These are phyloP conservation scores for Taphrina deformans DNA, from an alignment of 1,139 yeast genomes.

Conservation along the genomic window DNA sequence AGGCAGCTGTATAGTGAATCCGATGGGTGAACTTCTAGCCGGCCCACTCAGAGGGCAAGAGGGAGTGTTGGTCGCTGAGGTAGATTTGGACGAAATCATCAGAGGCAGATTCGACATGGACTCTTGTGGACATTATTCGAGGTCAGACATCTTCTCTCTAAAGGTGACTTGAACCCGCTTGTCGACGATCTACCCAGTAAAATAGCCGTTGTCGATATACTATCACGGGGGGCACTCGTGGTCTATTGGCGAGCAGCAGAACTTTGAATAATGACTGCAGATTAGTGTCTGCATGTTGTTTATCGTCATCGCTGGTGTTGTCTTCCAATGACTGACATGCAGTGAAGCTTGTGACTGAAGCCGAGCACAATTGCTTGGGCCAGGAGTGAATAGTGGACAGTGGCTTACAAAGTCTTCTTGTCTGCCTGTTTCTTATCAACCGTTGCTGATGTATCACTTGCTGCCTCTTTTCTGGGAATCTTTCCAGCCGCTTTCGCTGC, in stretches of 20 bases:
- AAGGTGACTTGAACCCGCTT: conserved; percentile 5
- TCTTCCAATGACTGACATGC: no score
- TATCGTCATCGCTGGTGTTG: no score
- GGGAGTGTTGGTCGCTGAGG: conserved; percentile 16
- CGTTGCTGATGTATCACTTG: not conserved
- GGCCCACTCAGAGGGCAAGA: conserved; percentile 11
- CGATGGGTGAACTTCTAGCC: conserved; percentile 19
- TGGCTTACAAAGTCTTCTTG: not conserved
- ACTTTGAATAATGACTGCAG: no score
- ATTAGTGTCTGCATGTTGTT: no score
- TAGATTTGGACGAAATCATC: conserved; percentile 18
- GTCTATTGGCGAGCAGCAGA: no score
- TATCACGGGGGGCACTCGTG: no score
- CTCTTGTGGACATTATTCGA: conserved; percentile 17
- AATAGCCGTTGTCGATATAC: no score
- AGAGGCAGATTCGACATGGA: conserved; percentile 17
- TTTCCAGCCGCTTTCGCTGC: conserved; percentile 18
- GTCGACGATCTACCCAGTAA: no score
- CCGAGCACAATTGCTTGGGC: no score
- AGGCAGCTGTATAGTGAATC: conserved; percentile 23
- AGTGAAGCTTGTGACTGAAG: no score
- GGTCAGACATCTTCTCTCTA: conserved; percentile 19
- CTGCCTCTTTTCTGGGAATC: not conserved
- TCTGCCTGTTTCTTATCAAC: not conserved
- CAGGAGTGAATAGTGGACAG: no score